phyloP scores from a whole-genome alignment of 305 asterid genomes.

The Rubia peregrina region DNA sequence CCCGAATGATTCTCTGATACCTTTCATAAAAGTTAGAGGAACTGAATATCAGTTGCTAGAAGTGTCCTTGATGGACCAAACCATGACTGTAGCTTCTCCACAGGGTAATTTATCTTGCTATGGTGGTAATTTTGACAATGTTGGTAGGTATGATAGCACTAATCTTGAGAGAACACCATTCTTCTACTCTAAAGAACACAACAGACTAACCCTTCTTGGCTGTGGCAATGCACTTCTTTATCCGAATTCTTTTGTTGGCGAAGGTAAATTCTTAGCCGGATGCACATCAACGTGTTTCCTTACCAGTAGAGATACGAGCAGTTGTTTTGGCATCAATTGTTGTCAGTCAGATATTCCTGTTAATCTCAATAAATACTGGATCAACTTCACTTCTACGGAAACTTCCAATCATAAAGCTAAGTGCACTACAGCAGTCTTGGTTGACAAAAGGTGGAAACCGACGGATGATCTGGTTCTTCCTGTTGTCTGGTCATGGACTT shows the following conservation, averaged over 20 bases:
- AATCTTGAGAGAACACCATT: constrained; percentile 19
- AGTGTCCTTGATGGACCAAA: constrained; percentile 17
- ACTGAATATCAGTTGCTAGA: constrained; percentile 1
- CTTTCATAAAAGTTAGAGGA: not conserved
- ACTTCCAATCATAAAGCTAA: not conserved
- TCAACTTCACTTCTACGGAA: constrained; percentile 8
- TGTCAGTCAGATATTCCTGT: constrained; percentile 18
- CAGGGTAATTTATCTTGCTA: not conserved
- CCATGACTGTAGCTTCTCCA: constrained; percentile 4
- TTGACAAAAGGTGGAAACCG: not conserved
- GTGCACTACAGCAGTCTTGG: not conserved
- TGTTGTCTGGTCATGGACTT: constrained; percentile 5
- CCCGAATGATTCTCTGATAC: not conserved
- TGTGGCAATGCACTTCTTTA: constrained; percentile 23
- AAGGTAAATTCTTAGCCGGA: not conserved
- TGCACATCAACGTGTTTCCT: constrained; percentile 15
- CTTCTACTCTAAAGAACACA: constrained; percentile 6
- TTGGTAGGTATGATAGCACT: not conserved
- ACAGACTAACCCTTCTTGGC: constrained; percentile 16
- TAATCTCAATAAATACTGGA: constrained; percentile 6
- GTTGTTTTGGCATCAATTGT: constrained; percentile 23
- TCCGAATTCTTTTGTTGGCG: not conserved
- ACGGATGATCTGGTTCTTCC: not conserved
- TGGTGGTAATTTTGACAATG: not conserved
- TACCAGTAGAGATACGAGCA: not conserved